Percentiles rank a stretch among this genome's conserved stretches.
Evolutionary conservation across 495 filamentous ascomycete genomes (phyloP).

Genomic region (Chaetomidium leptoderma): DNA sequence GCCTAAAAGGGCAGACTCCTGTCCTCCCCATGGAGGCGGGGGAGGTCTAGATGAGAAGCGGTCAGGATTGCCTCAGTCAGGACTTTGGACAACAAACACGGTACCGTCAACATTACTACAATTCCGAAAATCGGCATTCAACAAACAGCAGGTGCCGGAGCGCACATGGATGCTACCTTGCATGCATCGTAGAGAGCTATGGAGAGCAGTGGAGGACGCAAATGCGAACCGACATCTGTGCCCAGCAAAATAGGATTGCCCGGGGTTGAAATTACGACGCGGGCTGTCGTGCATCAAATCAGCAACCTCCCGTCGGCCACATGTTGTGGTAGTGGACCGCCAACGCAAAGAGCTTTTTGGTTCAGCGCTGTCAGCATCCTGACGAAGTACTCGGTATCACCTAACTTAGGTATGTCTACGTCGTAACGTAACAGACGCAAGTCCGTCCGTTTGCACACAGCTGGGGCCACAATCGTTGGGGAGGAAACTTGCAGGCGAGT

Average conservation of each 20-base stretch:
- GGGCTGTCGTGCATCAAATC: constrained; percentile 19
- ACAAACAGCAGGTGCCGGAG: neutral
- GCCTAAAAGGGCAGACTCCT: too few species aligned
- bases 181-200: too few species aligned
- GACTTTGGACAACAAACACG: too few species aligned
- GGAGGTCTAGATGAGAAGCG: too few species aligned
- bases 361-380: neutral
- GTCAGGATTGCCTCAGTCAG: too few species aligned
- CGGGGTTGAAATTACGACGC: constrained; percentile 6
- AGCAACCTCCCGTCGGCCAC: constrained; percentile 22
- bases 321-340: constrained; percentile 11
- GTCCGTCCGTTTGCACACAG: neutral
- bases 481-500: neutral
- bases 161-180: neutral
- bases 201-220: neutral
- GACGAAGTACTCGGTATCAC: neutral
- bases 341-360: neutral
- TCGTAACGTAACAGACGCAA: neutral
- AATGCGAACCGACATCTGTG: neutral
- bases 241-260: constrained; percentile 3
- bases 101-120: too few species aligned
- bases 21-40: too few species aligned
- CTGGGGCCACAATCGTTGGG: neutral
- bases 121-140: neutral
- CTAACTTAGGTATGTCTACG: too few species aligned